Base-by-base conservation (phyloP, 1,284 basidiomycete species). In the Ustilago curta region DNA sequence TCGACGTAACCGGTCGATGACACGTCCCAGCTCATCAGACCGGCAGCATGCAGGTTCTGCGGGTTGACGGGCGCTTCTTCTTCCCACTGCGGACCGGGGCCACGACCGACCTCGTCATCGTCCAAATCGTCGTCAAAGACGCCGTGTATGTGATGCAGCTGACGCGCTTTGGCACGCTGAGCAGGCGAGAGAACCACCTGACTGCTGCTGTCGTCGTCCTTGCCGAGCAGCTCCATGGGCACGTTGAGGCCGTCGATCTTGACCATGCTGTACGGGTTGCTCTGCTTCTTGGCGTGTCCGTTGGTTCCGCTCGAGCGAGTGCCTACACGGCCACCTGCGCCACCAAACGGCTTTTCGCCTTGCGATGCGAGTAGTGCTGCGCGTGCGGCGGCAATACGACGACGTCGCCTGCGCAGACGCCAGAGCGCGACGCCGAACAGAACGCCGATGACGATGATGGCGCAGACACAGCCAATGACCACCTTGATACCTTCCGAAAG, bases 401-500 rank as follows among this genome's bases (percentile, higher is more conserved):
- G 62, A 48, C 72, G 59, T 23, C 72, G 53, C 21, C 59, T 56
- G 11, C 73, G 73, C 54, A 76, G 40, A 51, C 69, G 59, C 73
- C 73, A 76, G n/a, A 76, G 61, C n/a, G 69, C 73, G 2, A 76
- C 68, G 21, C 73, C 73, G 47, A 76, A 76, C 23, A 77, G 59
- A 12, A 70, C 56, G 32, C 59, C 65, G 25, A 81, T 78, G 50
- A 82, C 66, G 2, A 67, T 47, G 16, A 80, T 67, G 40, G 80
- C 78, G 39, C 65, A 62, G 11, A 77, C 62, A 54, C 80, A 63
- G 21, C 76, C 77, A 19, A 75, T 65, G 49, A 82, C 77, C 21
- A 78, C 70, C 44, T 79, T 79, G 64, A 82, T 79, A 9, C 75
- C 79, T 32, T 70, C 76, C 45, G 76, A 78, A 12, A 77, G 66